Conservation (phyloP, 805 yeast genomes). For the Nakazawaea sp. region DNA sequence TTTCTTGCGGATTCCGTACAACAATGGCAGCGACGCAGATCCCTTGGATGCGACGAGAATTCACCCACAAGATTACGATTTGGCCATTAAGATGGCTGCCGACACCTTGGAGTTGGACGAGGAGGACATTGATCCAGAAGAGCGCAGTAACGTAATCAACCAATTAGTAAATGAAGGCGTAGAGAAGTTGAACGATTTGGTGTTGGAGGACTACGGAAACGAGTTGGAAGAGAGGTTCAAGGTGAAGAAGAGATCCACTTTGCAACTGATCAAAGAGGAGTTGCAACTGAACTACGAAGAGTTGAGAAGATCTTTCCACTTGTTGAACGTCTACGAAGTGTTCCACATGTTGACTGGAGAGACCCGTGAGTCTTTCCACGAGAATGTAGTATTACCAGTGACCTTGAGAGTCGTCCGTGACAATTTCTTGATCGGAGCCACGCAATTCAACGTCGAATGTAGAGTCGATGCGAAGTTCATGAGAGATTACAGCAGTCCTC, state of each 20-base stretch:
- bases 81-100: slow-evolving; percentile 96
- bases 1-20: slow-evolving; percentile 73
- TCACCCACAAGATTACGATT: slow-evolving; percentile 95
- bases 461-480: slow-evolving; percentile 31
- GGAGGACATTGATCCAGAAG: slow-evolving; percentile 74
- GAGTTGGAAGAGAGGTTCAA: slow-evolving; percentile 72
- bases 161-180: slow-evolving; percentile 68
- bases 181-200: slow-evolving; percentile 73
- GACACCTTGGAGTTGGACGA: slow-evolving; percentile 96
- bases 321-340: slow-evolving; percentile 60
- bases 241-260: slow-evolving; percentile 68
- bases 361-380: slow-evolving; percentile 56
- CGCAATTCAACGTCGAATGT: slow-evolving; percentile 64
- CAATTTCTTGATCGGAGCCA: slow-evolving; percentile 28
- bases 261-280: slow-evolving; percentile 81
- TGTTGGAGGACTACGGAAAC: slow-evolving; percentile 86
- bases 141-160: slow-evolving; percentile 75
- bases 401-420: slow-evolving; percentile 56
- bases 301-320: slow-evolving; percentile 65
- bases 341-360: slow-evolving; percentile 91
- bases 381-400: slow-evolving; percentile 72
- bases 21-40: slow-evolving; percentile 62
- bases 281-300: slow-evolving; percentile 85
- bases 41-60: slow-evolving; percentile 90
- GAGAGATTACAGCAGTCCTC: slow-evolving; percentile 28